Percentiles rank a stretch among this genome's conserved stretches.
Evolutionary conservation across 2,329 filamentous ascomycete genomes (phyloP).

Genomic region (Scytalidium sp.): DNA sequence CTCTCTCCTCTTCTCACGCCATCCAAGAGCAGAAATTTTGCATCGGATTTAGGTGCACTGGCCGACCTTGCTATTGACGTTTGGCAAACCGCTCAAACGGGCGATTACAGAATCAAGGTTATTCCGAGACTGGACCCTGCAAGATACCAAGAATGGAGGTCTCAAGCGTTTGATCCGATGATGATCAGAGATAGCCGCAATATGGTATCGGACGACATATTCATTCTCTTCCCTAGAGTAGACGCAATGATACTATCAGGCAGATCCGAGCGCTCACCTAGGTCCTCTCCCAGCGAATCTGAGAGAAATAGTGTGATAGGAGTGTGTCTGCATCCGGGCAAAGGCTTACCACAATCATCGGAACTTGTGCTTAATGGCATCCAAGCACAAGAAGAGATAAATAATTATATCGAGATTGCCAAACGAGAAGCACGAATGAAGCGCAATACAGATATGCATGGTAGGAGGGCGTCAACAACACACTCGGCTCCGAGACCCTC

Average conservation of each 20-base stretch:
- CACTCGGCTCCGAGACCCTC: neutral
- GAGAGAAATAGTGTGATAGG: neutral
- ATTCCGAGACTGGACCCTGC: constrained; percentile 5
- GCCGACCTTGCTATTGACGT: constrained; percentile 8
- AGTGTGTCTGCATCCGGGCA: neutral
- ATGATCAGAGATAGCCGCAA: neutral
- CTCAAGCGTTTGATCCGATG: constrained; percentile 9
- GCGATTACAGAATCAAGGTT: constrained; percentile 7
- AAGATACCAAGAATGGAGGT: constrained; percentile 11
- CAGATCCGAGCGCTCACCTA: neutral
- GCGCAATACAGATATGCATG: neutral
- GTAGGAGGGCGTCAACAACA: neutral
- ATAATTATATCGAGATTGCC: neutral
- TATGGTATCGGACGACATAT: neutral
- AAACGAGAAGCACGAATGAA: neutral
- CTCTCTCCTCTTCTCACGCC: constrained; percentile 9
- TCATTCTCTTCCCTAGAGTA: neutral
- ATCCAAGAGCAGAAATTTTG: constrained; percentile 4
- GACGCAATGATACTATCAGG: neutral
- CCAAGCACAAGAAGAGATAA: neutral
- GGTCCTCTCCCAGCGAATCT: neutral
- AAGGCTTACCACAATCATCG: neutral
- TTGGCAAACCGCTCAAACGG: constrained; percentile 11
- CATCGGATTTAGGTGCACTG: constrained; percentile 6
- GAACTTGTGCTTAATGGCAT: neutral